Evolutionary conservation across 176 grass and related monocot genomes (phyloP).

Genomic region (Otatea glauca): DNA sequence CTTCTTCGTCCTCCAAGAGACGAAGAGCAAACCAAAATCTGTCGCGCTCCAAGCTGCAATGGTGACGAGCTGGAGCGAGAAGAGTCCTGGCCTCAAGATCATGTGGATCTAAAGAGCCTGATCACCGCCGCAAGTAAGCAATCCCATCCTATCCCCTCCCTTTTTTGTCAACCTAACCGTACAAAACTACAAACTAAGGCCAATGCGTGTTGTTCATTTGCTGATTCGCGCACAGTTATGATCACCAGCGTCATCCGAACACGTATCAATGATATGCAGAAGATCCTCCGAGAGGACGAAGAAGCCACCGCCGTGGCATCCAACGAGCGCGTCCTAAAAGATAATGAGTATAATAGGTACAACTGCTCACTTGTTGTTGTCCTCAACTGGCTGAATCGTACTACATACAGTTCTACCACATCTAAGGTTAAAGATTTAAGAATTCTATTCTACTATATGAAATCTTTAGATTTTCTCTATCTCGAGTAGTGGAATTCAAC

Average conservation of each 20-base stretch:
- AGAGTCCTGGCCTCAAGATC: slow-evolving; percentile 91
- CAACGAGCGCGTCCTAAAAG: slow-evolving; percentile 59
- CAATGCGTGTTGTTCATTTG: background rate
- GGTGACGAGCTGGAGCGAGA: slow-evolving; percentile 90
- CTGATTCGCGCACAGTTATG: slow-evolving; percentile 59
- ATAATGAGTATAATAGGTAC: slow-evolving; percentile 58
- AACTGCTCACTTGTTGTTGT: background rate
- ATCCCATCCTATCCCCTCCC: background rate
- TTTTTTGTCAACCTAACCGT: background rate
- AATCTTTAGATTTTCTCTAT: background rate
- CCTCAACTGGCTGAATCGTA: background rate
- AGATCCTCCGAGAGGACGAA: slow-evolving; percentile 63
- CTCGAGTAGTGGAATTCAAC: background rate
- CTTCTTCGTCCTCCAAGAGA: background rate
- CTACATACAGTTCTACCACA: background rate
- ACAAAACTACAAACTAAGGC: background rate
- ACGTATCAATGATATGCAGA: slow-evolving; percentile 72
- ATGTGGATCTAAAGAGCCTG: slow-evolving; percentile 85
- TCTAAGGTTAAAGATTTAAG: background rate
- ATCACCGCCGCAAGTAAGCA: slow-evolving; percentile 71
- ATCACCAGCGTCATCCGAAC: slow-evolving; percentile 63
- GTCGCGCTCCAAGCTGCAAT: slow-evolving; percentile 33
- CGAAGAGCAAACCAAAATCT: background rate
- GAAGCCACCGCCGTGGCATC: background rate
- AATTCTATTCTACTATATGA: background rate